Evolutionary conservation across 2,329 filamentous ascomycete species (phyloP).

Genomic region (Stemphylium beticola): DNA sequence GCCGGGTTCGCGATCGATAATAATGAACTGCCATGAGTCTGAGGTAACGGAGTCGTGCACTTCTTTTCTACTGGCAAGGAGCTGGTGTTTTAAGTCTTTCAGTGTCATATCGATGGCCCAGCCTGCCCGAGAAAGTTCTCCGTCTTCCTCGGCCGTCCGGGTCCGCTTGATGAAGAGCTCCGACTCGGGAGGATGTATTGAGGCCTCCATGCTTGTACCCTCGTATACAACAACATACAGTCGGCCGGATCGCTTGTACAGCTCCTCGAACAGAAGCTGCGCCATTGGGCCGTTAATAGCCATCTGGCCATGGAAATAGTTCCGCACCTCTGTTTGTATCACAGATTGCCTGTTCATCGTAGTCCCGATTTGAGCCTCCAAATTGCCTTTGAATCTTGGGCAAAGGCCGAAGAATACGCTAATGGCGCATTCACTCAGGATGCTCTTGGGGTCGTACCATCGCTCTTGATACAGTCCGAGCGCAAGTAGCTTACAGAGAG

Average conservation of each 20-base stretch:
- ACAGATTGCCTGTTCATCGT: conserved; percentile 9
- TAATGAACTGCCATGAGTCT: conserved; percentile 43
- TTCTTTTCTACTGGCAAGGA: too few species aligned
- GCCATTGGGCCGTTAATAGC: conserved; percentile 33
- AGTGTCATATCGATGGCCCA: conserved; percentile 6
- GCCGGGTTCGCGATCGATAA: conserved; percentile 36
- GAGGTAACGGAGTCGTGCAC: conserved; percentile 41
- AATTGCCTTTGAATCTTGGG: conserved; percentile 31
- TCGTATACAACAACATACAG: conserved; percentile 38
- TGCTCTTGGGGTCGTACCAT: conserved; percentile 31
- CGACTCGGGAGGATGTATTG: conserved; percentile 30
- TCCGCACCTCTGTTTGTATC: conserved; percentile 29
- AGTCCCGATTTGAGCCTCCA: not conserved
- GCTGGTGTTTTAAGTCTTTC: conserved; percentile 1
- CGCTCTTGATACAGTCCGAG: conserved; percentile 32
- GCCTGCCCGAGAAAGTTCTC: not conserved
- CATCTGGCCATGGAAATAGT: conserved; percentile 41
- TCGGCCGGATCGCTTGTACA: conserved; percentile 24
- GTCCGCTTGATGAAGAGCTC: conserved; percentile 34
- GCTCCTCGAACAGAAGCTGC: conserved; percentile 26
- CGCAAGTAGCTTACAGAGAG: conserved; percentile 37
- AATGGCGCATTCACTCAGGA: conserved; percentile 28
- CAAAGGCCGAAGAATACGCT: conserved; percentile 38
- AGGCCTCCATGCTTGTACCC: conserved; percentile 33
- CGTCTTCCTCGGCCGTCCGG: conserved; percentile 6